phyloP scores from a whole-genome alignment of 306 rosid genomes.

The Casuarina glauca region DNA sequence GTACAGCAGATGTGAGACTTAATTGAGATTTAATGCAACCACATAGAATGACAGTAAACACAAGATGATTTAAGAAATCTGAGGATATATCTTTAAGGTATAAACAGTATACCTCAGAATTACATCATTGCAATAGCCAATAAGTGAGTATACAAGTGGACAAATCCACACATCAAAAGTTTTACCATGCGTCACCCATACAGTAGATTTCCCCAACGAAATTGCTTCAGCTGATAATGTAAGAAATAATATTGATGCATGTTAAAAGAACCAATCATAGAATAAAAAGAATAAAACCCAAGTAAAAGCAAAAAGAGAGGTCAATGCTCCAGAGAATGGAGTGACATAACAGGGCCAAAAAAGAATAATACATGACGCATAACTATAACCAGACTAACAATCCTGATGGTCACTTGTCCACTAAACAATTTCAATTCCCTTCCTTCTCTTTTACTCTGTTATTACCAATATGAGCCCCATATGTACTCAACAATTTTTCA shows the following conservation, averaged over 20 bases:
- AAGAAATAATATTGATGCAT: slow-evolving; percentile 19
- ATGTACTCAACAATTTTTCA: neutral
- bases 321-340: neutral
- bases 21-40: slow-evolving; percentile 7
- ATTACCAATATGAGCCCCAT: neutral
- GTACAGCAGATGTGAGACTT: slow-evolving; percentile 28
- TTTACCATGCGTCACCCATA: slow-evolving; percentile 75
- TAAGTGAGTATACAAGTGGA: slow-evolving; percentile 68
- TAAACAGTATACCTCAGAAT: slow-evolving; percentile 61
- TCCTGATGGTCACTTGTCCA: slow-evolving; percentile 9
- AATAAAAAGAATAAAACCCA: slow-evolving; percentile 9
- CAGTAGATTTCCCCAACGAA: slow-evolving; percentile 57
- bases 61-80: neutral
- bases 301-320: slow-evolving; percentile 8
- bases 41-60: neutral
- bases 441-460: neutral
- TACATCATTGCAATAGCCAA: slow-evolving; percentile 70
- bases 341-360: neutral
- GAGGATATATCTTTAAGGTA: neutral
- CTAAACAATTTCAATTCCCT: neutral
- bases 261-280: slow-evolving; percentile 10
- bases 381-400: neutral
- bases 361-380: neutral
- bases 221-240: slow-evolving; percentile 58
- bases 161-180: slow-evolving; percentile 85